phyloP scores from a whole-genome alignment of 179 eudicot species.

The Sideroxylon spinosum region DNA sequence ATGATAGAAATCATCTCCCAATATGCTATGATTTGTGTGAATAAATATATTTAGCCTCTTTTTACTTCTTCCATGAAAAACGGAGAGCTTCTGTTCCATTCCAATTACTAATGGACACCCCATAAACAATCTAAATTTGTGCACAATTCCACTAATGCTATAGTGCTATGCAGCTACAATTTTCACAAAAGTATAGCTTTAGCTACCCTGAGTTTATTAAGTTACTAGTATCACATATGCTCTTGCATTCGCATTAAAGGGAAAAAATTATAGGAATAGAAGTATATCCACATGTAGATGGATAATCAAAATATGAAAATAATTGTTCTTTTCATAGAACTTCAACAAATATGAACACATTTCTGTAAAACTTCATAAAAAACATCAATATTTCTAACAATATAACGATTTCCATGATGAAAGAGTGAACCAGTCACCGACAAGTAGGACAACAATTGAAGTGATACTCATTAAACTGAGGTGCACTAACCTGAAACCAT shows the following conservation, averaged over 20 bases:
- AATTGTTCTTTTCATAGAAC: background rate
- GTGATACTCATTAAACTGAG: background rate
- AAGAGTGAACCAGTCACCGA: background rate
- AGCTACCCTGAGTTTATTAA: background rate
- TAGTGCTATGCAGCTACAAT: background rate
- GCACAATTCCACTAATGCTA: too few relatives aligned
- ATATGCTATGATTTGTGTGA: background rate
- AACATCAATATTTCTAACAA: background rate
- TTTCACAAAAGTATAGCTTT: background rate
- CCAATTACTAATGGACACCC: too few relatives aligned
- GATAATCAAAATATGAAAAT: background rate
- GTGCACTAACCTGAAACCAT: constrained; percentile 65
- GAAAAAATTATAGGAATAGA: background rate
- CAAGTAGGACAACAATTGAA: constrained; percentile 3
- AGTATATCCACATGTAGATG: background rate
- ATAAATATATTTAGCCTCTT: background rate
- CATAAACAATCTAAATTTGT: background rate
- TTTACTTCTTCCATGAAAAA: background rate
- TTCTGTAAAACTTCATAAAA: background rate
- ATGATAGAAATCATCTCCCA: background rate
- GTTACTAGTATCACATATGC: background rate
- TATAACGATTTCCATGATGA: too few relatives aligned
- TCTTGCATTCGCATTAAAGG: background rate
- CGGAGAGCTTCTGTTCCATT: background rate
- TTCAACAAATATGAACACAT: background rate